Evolutionary conservation across 139 green algal species (phyloP), one percentile per base, ranked within the genome.

Genomic region (Micractinium conductrix): DNA sequence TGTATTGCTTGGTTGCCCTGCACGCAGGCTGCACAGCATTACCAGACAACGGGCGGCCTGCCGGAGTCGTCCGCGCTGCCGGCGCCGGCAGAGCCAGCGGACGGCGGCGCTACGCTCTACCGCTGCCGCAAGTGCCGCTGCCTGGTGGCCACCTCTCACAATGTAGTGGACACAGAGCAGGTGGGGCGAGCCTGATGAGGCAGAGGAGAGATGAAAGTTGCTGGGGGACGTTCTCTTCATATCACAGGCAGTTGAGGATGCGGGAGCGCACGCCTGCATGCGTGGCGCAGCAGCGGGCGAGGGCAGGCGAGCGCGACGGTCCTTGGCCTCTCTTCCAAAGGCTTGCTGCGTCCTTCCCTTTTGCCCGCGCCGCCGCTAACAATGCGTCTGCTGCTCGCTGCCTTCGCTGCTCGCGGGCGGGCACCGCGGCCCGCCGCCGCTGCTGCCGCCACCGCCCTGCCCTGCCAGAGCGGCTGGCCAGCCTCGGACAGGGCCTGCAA

Each of bases 121-220:
- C 89, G 95, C 42, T 98, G 95, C 89, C 87, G 93, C 53, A 95
- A 93, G 87, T 98, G 95, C 87, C 91, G 95, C 28, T 65, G 67
- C 33, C 72, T 94, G 70, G 44, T 97, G 68, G 90, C 88, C 68
- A 96, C 90, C 19, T 62, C 86, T 26, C 55, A 73, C 35, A 94
- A 96, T 60, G 71, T 95, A 33, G 72, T 96, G 45, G 89, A 92
- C 10, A 75, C 91, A 14, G 88, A 93, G 45, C 74, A 85, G 76
- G 76, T 82, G 76, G 6, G 37, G 0, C 0, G 38, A 21, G 65
- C n/a, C n/a, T n/a, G n/a, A n/a, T n/a, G n/a, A n/a, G n/a, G n/a
- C n/a, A n/a, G n/a, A n/a, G n/a, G n/a, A n/a, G n/a, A n/a, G n/a
- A n/a, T n/a, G n/a, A n/a, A n/a, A n/a, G n/a, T n/a, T n/a, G n/a